phyloP scores from a whole-genome alignment of 805 yeast species.

The Saturnispora quitensis region DNA sequence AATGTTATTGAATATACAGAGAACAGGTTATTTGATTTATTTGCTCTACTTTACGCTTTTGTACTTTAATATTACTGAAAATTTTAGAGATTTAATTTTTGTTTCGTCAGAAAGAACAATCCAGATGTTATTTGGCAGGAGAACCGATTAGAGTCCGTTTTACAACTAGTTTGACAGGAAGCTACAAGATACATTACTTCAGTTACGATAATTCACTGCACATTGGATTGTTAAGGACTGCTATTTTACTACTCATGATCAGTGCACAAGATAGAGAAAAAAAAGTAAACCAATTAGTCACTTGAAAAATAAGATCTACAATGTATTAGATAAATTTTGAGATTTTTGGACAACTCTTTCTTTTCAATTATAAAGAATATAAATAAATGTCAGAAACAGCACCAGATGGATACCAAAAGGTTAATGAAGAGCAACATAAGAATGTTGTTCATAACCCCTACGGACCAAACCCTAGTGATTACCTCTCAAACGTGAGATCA shows the following conservation, averaged over 20 bases:
- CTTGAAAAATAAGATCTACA: neutral
- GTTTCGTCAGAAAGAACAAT: too few relatives aligned
- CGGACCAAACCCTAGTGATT: conserved; percentile 94
- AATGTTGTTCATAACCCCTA: conserved; percentile 48
- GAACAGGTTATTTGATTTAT: too few relatives aligned
- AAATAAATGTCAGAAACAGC: neutral
- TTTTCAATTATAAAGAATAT: neutral
- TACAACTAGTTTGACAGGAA: too few relatives aligned
- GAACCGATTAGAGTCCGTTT: too few relatives aligned
- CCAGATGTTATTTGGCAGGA: too few relatives aligned
- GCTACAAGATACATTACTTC: too few relatives aligned
- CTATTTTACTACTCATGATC: neutral
- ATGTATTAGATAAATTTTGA: neutral
- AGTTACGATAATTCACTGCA: neutral
- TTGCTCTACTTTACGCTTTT: too few relatives aligned
- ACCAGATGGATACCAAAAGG: conserved; percentile 30
- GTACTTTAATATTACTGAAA: too few relatives aligned
- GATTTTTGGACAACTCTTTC: neutral
- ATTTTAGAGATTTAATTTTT: too few relatives aligned
- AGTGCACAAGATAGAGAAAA: neutral
- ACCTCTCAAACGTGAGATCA: conserved; percentile 74
- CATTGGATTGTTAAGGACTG: neutral
- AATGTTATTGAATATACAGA: too few relatives aligned
- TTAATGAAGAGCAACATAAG: conserved; percentile 35
- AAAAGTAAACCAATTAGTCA: neutral